These are phyloP conservation scores for Herpotrichia juniperi DNA, from an alignment of 2,329 filamentous ascomycete genomes.

Conservation along the genomic window DNA sequence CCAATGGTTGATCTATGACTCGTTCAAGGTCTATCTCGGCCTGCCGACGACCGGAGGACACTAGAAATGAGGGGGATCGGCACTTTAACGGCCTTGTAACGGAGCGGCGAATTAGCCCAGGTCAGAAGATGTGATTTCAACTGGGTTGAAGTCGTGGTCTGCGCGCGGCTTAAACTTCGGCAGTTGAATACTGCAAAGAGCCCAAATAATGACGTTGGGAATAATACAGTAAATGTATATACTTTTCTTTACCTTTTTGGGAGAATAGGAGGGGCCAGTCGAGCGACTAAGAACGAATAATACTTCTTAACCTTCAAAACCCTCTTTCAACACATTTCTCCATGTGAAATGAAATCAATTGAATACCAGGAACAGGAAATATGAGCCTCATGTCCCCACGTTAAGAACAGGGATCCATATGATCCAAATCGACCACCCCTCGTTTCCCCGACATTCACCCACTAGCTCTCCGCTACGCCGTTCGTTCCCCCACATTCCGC, in stretches of 20 bases:
- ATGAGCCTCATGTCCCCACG: not conserved
- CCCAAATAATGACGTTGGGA: not conserved
- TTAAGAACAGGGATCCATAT: not conserved
- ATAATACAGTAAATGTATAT: not conserved
- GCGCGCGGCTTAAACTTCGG: not conserved
- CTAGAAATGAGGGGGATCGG: conserved; percentile 8
- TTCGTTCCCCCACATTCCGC: not conserved
- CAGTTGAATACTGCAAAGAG: not conserved
- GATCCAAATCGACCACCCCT: not conserved
- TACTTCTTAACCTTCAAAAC: not conserved
- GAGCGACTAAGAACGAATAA: too few relatives aligned
- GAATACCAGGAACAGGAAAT: not conserved
- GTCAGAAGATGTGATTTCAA: not conserved
- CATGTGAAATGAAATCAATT: not conserved
- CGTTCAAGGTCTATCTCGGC: conserved; percentile 50
- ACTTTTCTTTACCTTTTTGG: not conserved
- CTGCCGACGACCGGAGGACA: conserved; percentile 36
- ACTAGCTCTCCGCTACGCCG: not conserved
- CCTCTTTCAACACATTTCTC: too few relatives aligned
- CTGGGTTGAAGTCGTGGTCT: not conserved
- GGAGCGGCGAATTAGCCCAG: not conserved
- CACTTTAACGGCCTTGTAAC: not conserved
- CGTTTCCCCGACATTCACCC: not conserved
- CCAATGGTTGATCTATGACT: conserved; percentile 52
- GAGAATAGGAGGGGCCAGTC: not conserved